Conservation (phyloP, 2,329 filamentous ascomycete species). For the Cordyceps militaris region DNA sequence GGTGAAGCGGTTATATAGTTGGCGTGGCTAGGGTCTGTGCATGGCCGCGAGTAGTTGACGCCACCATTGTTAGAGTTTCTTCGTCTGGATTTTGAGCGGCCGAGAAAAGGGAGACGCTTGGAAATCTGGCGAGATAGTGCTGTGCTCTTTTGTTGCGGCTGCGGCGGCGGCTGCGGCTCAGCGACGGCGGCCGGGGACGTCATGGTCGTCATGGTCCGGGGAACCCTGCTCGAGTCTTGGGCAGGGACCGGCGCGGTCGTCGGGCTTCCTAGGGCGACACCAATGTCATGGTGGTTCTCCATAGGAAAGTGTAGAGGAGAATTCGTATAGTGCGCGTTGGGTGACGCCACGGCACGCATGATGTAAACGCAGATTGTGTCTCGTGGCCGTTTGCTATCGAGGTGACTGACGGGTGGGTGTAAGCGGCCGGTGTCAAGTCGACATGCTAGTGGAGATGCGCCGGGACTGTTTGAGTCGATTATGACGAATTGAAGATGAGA, state of each 20-base stretch:
- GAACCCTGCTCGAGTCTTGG: constrained; percentile 16
- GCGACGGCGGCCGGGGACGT: background rate
- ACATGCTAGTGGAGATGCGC: background rate
- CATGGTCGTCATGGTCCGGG: constrained; percentile 15
- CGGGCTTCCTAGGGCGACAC: constrained; percentile 69
- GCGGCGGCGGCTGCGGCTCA: background rate
- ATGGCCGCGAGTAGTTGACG: constrained; percentile 1
- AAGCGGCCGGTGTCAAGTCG: background rate
- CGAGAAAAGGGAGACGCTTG: constrained; percentile 11
- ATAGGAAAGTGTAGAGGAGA: background rate
- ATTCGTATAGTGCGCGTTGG: background rate
- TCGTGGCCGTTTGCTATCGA: background rate
- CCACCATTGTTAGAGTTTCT: background rate
- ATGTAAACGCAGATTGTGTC: background rate
- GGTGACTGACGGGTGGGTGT: background rate
- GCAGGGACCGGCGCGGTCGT: constrained; percentile 29
- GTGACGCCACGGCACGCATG: background rate
- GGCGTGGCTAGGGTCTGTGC: background rate
- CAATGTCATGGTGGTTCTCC: constrained; percentile 43
- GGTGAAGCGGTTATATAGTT: background rate
- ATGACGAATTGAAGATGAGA: background rate
- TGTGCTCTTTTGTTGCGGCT: constrained; percentile 1
- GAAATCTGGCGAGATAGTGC: constrained; percentile 13
- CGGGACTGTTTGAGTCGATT: background rate
- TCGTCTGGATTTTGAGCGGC: constrained; percentile 8